Evolutionary conservation across 83 land plant species (phyloP), one percentile per base, ranked within the genome.

Genomic region (Diphasiastrum complanatum): DNA sequence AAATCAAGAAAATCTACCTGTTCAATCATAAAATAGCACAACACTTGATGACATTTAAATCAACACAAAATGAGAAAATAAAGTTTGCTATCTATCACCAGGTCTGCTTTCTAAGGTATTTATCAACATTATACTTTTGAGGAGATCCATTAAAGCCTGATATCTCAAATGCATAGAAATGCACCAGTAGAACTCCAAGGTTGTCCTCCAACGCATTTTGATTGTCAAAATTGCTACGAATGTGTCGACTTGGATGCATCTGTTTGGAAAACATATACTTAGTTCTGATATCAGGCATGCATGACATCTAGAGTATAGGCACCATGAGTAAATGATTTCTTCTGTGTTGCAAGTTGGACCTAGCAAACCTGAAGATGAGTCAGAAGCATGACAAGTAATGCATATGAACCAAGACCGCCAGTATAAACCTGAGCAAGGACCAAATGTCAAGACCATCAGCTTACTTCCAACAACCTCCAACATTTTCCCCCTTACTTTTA

Each of bases 361-460:
- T 5, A 22, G 29, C 10, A 64, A 51, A 82, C 99, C 87, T 81
- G 89, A 64, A 95, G 65, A 73, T 84, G 81, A 33, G 83, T 79
- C 43, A 95, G 76, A 5, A 95, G 68, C 99, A 89, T 95, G 30
- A 79, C 68, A 55, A 89, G 89, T 28, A 95, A 79, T 0, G 97
- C 97, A 80, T 95, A 95, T 0, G 99, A 95, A 28, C 99, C 97
- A 70, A 95, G 76, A 43, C 99, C 99, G 35, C 99, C 99, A 56
- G 84, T 71, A 74, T 82, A 95, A 14, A 95, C 99, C 99, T 93
- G 69, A 36, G 51, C 23, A 47, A 66, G 5, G n/a, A n/a, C n/a
- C n/a, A n/a, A n/a, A n/a, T n/a, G n/a, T n/a, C n/a, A n/a, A n/a
- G n/a, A n/a, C n/a, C n/a, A n/a, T n/a, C n/a, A n/a, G n/a, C n/a